These are phyloP conservation scores for Colletotrichum euphorbiae DNA, from an alignment of 2,329 filamentous ascomycete species.

Conservation along the genomic window DNA sequence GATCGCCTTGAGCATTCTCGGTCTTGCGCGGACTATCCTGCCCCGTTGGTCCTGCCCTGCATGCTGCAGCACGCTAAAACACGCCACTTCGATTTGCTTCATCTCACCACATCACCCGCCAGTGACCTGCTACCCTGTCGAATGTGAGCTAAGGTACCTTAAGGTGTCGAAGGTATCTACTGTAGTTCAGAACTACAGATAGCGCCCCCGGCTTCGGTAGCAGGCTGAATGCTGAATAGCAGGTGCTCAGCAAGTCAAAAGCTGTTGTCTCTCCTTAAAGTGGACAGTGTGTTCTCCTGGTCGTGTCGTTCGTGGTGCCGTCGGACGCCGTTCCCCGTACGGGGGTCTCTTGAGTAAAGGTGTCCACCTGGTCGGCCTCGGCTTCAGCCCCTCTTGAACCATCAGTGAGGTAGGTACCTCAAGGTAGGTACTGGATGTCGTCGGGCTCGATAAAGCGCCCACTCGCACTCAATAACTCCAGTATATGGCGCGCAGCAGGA, in stretches of 20 bases:
- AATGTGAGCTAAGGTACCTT: background rate
- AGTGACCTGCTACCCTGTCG: background rate
- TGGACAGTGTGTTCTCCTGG: slow-evolving; percentile 27
- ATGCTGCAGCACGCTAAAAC: slow-evolving; percentile 20
- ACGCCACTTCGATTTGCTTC: slow-evolving; percentile 18
- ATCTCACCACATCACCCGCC: slow-evolving; percentile 12
- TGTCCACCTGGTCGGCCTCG: slow-evolving; percentile 18
- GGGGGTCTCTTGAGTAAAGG: background rate
- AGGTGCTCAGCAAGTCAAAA: background rate
- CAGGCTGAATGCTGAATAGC: slow-evolving; percentile 28
- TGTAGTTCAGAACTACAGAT: background rate
- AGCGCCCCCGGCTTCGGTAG: slow-evolving; percentile 2
- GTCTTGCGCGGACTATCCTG: slow-evolving; percentile 5
- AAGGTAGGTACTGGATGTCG: background rate
- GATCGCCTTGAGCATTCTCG: slow-evolving; percentile 1
- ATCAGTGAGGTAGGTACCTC: background rate
- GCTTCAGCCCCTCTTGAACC: slow-evolving; percentile 33
- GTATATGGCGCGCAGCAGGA: background rate
- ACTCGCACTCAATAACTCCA: slow-evolving; percentile 31
- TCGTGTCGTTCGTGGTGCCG: slow-evolving; percentile 7
- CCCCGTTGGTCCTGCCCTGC: background rate
- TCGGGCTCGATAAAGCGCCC: slow-evolving; percentile 11
- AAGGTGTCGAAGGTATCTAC: background rate
- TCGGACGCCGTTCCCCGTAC: slow-evolving; percentile 17
- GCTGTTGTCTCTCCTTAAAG: background rate